Percentiles rank a stretch among this genome's conserved stretches.
These are phyloP conservation scores for Cokeromyces recurvatus DNA, from an alignment of 371 early-diverging fungal species.

Conservation along the genomic window DNA sequence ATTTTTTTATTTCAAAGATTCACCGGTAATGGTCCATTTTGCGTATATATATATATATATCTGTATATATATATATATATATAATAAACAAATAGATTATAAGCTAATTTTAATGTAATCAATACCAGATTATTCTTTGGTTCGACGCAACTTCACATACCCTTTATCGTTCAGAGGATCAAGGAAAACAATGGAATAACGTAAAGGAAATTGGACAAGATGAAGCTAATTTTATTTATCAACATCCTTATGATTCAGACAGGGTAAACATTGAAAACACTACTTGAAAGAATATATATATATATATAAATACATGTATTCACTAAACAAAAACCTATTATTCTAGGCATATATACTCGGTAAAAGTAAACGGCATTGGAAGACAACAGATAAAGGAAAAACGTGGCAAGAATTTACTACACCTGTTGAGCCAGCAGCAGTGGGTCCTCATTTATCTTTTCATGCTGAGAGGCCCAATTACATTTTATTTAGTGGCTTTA, in stretches of 20 bases:
- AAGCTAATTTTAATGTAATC: neutral
- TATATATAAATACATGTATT: too few relatives aligned
- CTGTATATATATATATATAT: too few relatives aligned
- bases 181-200: conserved; percentile 62
- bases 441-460: conserved; percentile 49
- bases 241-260: conserved; percentile 56
- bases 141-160: conserved; percentile 46
- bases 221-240: conserved; percentile 36
- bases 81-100: too few relatives aligned
- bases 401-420: conserved; percentile 64
- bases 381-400: conserved; percentile 58
- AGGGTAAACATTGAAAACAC: conserved; percentile 29
- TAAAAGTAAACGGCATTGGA: conserved; percentile 54
- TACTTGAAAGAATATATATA: neutral
- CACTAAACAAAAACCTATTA: too few relatives aligned
- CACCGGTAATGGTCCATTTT: conserved; percentile 50
- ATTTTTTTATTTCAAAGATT: conserved; percentile 66
- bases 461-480: conserved; percentile 60
- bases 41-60: too few relatives aligned
- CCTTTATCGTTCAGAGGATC: conserved; percentile 61
- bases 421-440: conserved; percentile 37
- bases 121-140: conserved; percentile 51
- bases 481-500: conserved; percentile 51
- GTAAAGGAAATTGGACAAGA: conserved; percentile 37
- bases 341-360: conserved; percentile 62